phyloP scores from a whole-genome alignment of 2,329 filamentous ascomycete species.

The Cephalotrichum gorgonifer region DNA sequence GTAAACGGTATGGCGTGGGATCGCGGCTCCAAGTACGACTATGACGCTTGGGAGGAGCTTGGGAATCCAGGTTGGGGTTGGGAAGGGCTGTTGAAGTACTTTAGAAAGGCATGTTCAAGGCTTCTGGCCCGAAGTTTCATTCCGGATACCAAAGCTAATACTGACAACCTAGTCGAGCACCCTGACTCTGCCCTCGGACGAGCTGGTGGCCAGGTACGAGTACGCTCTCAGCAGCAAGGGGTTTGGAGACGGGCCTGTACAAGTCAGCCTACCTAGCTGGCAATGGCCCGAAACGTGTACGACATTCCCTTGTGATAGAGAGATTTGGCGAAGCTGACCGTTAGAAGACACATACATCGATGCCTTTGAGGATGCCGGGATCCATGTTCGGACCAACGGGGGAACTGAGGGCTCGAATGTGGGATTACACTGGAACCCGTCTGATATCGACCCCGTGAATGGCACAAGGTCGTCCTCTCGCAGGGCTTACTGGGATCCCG shows the following conservation, averaged over 20 bases:
- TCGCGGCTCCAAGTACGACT: slow-evolving; percentile 27
- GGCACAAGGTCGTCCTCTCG: slow-evolving; percentile 1
- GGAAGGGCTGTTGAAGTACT: slow-evolving; percentile 21
- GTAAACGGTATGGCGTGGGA: slow-evolving; percentile 36
- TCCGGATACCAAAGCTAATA: not conserved
- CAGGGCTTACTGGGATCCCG: slow-evolving; percentile 1
- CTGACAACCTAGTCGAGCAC: slow-evolving; percentile 15
- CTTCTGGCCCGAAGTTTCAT: not conserved
- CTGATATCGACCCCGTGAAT: slow-evolving; percentile 2
- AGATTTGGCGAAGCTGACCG: not conserved
- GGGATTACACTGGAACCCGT: slow-evolving; percentile 1
- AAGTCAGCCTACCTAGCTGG: slow-evolving; percentile 3
- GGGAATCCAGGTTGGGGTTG: slow-evolving; percentile 26
- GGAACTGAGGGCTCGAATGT: slow-evolving; percentile 1
- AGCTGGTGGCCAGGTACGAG: not conserved
- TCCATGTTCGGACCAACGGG: not conserved
- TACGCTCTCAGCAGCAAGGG: slow-evolving; percentile 1
- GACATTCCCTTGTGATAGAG: not conserved
- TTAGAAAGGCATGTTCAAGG: slow-evolving; percentile 7
- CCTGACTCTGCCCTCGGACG: slow-evolving; percentile 10
- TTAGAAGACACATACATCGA: slow-evolving; percentile 1
- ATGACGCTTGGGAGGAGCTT: slow-evolving; percentile 26
- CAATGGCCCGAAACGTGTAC: slow-evolving; percentile 2
- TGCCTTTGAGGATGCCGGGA: not conserved
- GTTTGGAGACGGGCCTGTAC: slow-evolving; percentile 1